These are phyloP conservation scores for Leccinum solheimii DNA, from an alignment of 1,284 basidiomycete genomes.

Conservation along the genomic window DNA sequence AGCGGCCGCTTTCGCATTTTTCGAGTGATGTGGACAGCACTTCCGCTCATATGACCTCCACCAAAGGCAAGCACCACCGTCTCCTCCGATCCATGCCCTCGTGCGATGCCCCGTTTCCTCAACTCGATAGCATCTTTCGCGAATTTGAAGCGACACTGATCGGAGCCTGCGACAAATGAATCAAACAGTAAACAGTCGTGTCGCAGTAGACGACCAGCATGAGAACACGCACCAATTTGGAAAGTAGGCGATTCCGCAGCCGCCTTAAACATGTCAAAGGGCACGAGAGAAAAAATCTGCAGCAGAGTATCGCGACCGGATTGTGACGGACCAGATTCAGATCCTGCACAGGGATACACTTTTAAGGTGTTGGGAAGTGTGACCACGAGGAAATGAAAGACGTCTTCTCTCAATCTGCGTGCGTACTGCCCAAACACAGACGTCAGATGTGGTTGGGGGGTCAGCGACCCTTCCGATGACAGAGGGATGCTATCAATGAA, in stretches of 20 bases:
- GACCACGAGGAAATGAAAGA: conserved; percentile 75
- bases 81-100: conserved; percentile 68
- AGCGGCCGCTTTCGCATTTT: conserved; percentile 80
- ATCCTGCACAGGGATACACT: conserved; percentile 40
- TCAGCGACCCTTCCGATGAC: conserved; percentile 51
- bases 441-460: conserved; percentile 51
- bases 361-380: conserved; percentile 67
- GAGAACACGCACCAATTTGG: conserved; percentile 62
- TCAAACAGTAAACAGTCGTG: conserved; percentile 10
- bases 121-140: conserved; percentile 84
- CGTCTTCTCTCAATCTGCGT: conserved; percentile 64
- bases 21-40: conserved; percentile 80
- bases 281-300: conserved; percentile 71
- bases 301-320: conserved; percentile 64
- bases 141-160: conserved; percentile 85
- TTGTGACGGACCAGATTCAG: conserved; percentile 39
- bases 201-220: conserved; percentile 9
- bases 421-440: conserved; percentile 74
- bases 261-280: conserved; percentile 80
- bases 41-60: conserved; percentile 64
- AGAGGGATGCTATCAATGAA: conserved; percentile 66
- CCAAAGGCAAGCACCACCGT: conserved; percentile 86
- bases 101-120: conserved; percentile 67
- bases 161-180: conserved; percentile 53
- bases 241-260: conserved; percentile 76